Percentiles rank a stretch among this genome's conserved stretches.
These are phyloP conservation scores for Trichoderma afroharzianum DNA, from an alignment of 2,329 filamentous ascomycete species.

Conservation along the genomic window DNA sequence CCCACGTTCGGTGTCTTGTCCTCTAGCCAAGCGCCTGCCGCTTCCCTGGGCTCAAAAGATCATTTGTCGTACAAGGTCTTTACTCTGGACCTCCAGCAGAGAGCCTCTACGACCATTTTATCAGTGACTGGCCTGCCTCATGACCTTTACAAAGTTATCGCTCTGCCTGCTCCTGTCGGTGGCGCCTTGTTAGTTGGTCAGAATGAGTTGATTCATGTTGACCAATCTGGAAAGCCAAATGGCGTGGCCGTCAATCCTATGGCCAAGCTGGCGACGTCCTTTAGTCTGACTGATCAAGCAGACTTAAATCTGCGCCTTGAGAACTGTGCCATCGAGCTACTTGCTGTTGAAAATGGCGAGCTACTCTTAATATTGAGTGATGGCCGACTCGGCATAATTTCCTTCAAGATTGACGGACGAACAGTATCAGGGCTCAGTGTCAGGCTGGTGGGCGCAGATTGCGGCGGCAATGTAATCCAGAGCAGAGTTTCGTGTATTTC, in stretches of 20 bases:
- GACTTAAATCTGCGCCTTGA: slow-evolving; percentile 77
- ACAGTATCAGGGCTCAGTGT: slow-evolving; percentile 86
- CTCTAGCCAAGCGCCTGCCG: slow-evolving; percentile 69
- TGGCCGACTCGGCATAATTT: slow-evolving; percentile 70
- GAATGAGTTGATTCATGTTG: slow-evolving; percentile 92
- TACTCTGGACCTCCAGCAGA: slow-evolving; percentile 88
- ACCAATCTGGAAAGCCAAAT: slow-evolving; percentile 91
- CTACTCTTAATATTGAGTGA: slow-evolving; percentile 77
- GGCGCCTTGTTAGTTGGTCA: slow-evolving; percentile 81
- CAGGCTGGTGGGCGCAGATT: slow-evolving; percentile 57
- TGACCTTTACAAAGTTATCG: slow-evolving; percentile 78
- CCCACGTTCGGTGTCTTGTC: slow-evolving; percentile 95
- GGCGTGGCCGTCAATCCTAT: slow-evolving; percentile 92
- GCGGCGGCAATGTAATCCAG: slow-evolving; percentile 60
- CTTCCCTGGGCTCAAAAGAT: slow-evolving; percentile 78
- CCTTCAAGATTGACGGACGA: slow-evolving; percentile 83
- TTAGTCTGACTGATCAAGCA: slow-evolving; percentile 82
- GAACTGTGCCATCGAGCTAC: slow-evolving; percentile 69
- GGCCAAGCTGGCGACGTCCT: slow-evolving; percentile 76
- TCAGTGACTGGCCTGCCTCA: slow-evolving; percentile 82
- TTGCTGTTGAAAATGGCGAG: slow-evolving; percentile 76
- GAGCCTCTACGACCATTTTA: slow-evolving; percentile 86
- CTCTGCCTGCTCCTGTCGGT: slow-evolving; percentile 80
- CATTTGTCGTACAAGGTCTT: slow-evolving; percentile 89
- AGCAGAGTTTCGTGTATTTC: slow-evolving; percentile 66